Percentiles rank a stretch among this genome's conserved stretches.
Evolutionary conservation across 805 yeast species (phyloP).

Genomic region (Kodamaea hsintzibuensis): DNA sequence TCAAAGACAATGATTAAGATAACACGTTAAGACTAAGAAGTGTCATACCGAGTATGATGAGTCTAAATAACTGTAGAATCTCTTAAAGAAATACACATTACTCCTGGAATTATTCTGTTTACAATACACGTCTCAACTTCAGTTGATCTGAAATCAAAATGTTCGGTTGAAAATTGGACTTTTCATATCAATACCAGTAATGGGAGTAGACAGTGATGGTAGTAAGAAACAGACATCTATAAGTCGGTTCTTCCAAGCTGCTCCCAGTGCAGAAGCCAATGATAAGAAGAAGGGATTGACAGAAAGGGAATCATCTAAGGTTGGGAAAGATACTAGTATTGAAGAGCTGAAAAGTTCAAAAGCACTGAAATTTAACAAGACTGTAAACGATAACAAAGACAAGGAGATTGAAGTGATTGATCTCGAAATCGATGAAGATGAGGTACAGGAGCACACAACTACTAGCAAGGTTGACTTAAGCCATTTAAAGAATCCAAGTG

Average conservation of each 20-base stretch:
- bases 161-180: neutral
- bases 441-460: neutral
- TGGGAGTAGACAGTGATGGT: neutral
- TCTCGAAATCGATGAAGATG: neutral
- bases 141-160: neutral
- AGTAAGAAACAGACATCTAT: slow-evolving; percentile 12
- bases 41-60: no score
- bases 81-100: no score
- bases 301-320: neutral
- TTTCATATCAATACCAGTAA: neutral
- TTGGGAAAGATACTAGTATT: neutral
- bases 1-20: no score
- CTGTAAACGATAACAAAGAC: neutral
- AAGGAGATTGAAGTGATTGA: neutral
- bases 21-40: no score
- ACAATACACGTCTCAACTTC: no score
- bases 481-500: neutral
- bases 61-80: no score
- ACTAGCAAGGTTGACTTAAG: neutral
- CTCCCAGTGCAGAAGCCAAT: neutral
- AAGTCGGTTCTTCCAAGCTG: slow-evolving; percentile 14
- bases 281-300: slow-evolving; percentile 1
- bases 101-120: no score
- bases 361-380: neutral
- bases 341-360: neutral